These are phyloP conservation scores for Aspergillus transmontanensis DNA, from an alignment of 2,329 filamentous ascomycete genomes.

Conservation along the genomic window DNA sequence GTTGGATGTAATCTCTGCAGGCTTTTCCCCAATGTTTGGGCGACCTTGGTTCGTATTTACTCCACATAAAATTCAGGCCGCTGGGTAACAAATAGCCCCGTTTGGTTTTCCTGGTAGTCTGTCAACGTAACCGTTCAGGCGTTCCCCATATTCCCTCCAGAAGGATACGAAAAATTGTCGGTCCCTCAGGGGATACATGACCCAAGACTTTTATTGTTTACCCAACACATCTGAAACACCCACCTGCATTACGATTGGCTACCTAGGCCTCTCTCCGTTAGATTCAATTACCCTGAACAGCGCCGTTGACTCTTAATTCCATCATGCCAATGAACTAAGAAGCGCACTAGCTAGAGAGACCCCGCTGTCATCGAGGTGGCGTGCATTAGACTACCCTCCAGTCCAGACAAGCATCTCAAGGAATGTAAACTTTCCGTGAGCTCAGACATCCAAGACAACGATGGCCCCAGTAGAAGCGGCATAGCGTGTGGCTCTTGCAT, in stretches of 20 bases:
- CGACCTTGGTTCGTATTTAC: not conserved
- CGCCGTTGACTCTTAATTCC: not conserved
- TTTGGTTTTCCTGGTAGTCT: not conserved
- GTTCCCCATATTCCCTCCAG: not conserved
- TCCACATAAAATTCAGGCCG: constrained; percentile 1
- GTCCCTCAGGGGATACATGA: not conserved
- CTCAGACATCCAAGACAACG: not conserved
- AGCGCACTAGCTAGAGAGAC: not conserved
- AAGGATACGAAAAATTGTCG: not conserved
- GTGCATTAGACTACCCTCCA: not conserved
- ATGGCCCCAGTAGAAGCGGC: not conserved
- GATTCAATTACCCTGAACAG: not conserved
- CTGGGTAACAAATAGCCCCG: not conserved
- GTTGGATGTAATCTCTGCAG: not conserved
- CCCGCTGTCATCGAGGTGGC: not conserved
- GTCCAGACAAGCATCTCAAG: constrained; percentile 1
- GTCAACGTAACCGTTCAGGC: not conserved
- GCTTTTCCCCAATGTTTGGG: constrained; percentile 6
- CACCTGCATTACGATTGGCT: not conserved
- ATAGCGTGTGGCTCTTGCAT: not conserved
- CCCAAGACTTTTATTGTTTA: not conserved
- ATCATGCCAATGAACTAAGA: not conserved
- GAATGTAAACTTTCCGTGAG: not conserved
- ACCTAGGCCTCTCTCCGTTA: not conserved
- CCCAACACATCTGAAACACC: not conserved